Conservation (phyloP, 2,329 filamentous ascomycete species). For the Periconia sp. region DNA sequence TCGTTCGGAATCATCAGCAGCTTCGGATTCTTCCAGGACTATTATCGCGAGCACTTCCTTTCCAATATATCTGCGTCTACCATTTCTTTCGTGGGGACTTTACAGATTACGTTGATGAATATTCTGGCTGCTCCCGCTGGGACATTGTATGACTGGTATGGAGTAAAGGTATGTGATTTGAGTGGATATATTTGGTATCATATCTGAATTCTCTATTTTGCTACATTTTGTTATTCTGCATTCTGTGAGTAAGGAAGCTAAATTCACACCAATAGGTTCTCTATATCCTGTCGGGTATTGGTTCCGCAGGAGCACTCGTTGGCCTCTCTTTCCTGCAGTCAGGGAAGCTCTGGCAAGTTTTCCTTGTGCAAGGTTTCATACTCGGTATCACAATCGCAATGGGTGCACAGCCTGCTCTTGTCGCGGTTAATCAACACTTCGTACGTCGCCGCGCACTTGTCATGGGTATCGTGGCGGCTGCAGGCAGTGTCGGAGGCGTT, state of each 20-base stretch:
- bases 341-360: conserved; percentile 44
- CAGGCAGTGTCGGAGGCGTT: conserved; percentile 49
- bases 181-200: too few relatives aligned
- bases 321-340: conserved; percentile 24
- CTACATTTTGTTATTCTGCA: not conserved
- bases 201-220: not conserved
- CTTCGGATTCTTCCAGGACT: conserved; percentile 51
- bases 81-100: conserved; percentile 49
- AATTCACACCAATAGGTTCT: conserved; percentile 19
- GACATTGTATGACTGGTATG: conserved; percentile 63
- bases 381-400: conserved; percentile 48
- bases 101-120: conserved; percentile 53
- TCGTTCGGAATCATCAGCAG: conserved; percentile 46
- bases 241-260: conserved; percentile 14
- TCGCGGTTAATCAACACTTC: conserved; percentile 49
- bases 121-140: conserved; percentile 61
- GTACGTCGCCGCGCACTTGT: conserved; percentile 44
- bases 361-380: conserved; percentile 50
- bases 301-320: conserved; percentile 21
- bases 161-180: conserved; percentile 51
- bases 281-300: conserved; percentile 27
- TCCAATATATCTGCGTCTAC: conserved; percentile 29
- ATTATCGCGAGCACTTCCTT: conserved; percentile 44
- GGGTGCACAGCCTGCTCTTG: conserved; percentile 45
- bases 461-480: conserved; percentile 47